These are phyloP conservation scores for Euphorbia lathyris DNA, from an alignment of 345 rosid genomes.

Conservation along the genomic window DNA sequence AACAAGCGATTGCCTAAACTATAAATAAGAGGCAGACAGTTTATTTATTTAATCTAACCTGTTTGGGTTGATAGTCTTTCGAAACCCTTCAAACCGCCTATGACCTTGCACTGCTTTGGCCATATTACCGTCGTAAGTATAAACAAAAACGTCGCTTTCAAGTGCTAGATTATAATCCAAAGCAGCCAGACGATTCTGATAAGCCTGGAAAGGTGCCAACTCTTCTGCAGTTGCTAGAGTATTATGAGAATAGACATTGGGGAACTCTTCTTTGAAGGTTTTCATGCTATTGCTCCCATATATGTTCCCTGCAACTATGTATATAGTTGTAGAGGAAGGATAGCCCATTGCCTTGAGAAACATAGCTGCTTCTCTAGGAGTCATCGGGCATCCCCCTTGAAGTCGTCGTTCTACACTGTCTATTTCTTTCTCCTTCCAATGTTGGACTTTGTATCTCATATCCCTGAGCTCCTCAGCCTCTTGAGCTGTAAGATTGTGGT, in stretches of 20 bases:
- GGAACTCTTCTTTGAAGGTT: conserved; percentile 68
- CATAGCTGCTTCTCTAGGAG: conserved; percentile 94
- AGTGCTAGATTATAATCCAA: conserved; percentile 86
- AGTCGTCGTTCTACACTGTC: conserved; percentile 59
- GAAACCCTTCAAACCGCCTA: conserved; percentile 75
- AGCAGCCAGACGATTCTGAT: conserved; percentile 92
- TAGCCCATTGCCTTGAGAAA: conserved; percentile 96
- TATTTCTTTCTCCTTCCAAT: conserved; percentile 99
- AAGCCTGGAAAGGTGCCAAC: conserved; percentile 61
- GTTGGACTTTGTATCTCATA: conserved; percentile 78
- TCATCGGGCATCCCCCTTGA: conserved; percentile 96
- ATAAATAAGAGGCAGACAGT: not conserved
- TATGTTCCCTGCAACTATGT: conserved; percentile 90
- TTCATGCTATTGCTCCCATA: conserved; percentile 81
- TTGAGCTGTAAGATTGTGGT: conserved; percentile 67
- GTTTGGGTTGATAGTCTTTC: conserved; percentile 84
- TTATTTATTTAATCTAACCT: conserved; percentile 36
- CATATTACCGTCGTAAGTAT: conserved; percentile 96
- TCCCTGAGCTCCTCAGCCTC: conserved; percentile 73
- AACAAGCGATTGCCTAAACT: not conserved
- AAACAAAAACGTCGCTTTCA: conserved; percentile 88
- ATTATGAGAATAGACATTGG: conserved; percentile 77
- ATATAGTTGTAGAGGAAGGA: conserved; percentile 74
- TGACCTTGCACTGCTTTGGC: conserved; percentile 99
- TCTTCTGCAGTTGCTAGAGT: conserved; percentile 79